Evolutionary conservation across 805 yeast species (phyloP).

Genomic region (Candida palmyrensis): DNA sequence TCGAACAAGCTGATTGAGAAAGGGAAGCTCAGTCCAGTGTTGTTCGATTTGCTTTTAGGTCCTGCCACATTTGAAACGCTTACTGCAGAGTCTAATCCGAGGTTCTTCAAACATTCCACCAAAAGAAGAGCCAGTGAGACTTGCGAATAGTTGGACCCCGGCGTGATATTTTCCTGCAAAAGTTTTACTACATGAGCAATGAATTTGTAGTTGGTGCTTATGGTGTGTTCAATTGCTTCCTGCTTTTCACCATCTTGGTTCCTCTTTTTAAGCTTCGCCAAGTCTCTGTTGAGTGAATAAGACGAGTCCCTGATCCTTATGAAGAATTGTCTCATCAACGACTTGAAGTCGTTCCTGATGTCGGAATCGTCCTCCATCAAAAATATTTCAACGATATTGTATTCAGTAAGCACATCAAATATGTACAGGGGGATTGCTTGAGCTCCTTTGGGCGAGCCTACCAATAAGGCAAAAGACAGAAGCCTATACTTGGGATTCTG

Average conservation of each 20-base stretch:
- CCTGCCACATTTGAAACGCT: slow-evolving; percentile 2
- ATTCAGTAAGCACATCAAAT: slow-evolving; percentile 37
- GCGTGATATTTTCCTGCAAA: slow-evolving; percentile 48
- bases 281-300: slow-evolving; percentile 51
- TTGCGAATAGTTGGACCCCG: slow-evolving; percentile 45
- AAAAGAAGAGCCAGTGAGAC: slow-evolving; percentile 13
- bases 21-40: neutral
- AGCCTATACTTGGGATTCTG: slow-evolving; percentile 40
- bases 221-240: slow-evolving; percentile 2
- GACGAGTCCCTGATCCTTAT: slow-evolving; percentile 65
- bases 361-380: slow-evolving; percentile 67
- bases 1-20: slow-evolving; percentile 2
- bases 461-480: slow-evolving; percentile 54
- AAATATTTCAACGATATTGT: slow-evolving; percentile 39
- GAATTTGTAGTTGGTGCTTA: slow-evolving; percentile 20
- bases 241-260: slow-evolving; percentile 9
- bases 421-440: slow-evolving; percentile 44
- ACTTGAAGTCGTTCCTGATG: slow-evolving; percentile 58
- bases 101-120: slow-evolving; percentile 9
- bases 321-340: slow-evolving; percentile 58
- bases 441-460: slow-evolving; percentile 59
- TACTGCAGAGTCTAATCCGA: slow-evolving; percentile 5
- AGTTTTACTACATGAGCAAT: slow-evolving; percentile 48
- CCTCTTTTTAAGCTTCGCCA: slow-evolving; percentile 31
- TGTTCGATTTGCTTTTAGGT: neutral